These are phyloP conservation scores for Betula pendula DNA, from an alignment of 306 rosid species.

Conservation along the genomic window DNA sequence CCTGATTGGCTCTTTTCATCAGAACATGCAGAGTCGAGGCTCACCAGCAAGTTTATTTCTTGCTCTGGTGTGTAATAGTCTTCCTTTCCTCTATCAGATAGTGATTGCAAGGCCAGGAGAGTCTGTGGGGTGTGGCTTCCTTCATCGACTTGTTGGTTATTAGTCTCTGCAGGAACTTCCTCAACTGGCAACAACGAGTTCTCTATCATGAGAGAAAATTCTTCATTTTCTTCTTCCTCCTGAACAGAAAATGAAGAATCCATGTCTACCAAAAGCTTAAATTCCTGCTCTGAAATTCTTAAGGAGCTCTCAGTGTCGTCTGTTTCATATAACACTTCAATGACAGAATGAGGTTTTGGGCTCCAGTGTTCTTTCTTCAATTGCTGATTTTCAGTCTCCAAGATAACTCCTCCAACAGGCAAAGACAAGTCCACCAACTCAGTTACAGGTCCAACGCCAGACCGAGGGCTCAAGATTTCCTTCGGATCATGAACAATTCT, in stretches of 20 bases:
- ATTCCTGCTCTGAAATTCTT: constrained; percentile 3
- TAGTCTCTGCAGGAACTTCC: constrained; percentile 36
- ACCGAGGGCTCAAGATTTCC: constrained; percentile 6
- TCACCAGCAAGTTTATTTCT: constrained; percentile 16
- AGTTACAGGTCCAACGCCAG: constrained; percentile 31
- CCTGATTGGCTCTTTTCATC: constrained; percentile 9
- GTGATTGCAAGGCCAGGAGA: constrained; percentile 14
- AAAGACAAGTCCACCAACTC: constrained; percentile 17
- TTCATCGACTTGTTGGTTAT: constrained; percentile 18
- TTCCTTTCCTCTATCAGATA: background rate
- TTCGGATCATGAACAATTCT: constrained; percentile 19
- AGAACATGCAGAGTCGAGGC: constrained; percentile 15
- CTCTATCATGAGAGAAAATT: constrained; percentile 24
- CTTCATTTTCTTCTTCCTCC: background rate
- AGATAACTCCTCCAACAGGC: constrained; percentile 20
- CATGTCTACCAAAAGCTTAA: background rate
- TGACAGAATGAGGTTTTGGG: constrained; percentile 28
- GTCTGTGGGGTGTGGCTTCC: background rate
- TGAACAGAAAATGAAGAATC: background rate
- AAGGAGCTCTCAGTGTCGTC: background rate
- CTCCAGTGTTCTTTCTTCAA: constrained; percentile 11
- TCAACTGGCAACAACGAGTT: constrained; percentile 31
- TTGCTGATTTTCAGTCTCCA: constrained; percentile 9
- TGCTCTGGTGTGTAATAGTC: constrained; percentile 22
- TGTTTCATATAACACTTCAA: constrained; percentile 27